Evolutionary conservation across 495 filamentous ascomycete species (phyloP), one percentile per base, ranked within the genome.

Genomic region (Penicillium coffeae): DNA sequence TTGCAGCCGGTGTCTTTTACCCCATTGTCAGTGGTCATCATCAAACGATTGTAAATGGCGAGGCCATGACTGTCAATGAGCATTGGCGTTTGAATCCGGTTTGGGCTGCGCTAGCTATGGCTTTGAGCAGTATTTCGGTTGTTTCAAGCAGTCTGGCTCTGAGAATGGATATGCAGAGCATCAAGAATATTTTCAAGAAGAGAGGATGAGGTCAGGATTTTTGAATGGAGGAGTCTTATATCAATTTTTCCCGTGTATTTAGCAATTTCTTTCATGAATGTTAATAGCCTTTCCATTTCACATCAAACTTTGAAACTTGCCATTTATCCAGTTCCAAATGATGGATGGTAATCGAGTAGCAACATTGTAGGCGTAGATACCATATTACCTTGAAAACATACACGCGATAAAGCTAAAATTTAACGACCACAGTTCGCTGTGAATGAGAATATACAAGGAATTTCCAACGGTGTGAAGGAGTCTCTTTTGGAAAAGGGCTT

Each of bases 81-180:
- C 71, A 74, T 30, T 72, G 69, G 66, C 65, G 83, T 36, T 60
- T 95, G 25, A 83, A 86, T 56, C 90, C 89, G 0, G 89, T 89
- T 8, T 94, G 89, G 89, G 89, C 89, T 10, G 83, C 81, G 32
- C 63, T 92, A 51, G 90, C 90, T 1, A 95, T 95, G 90, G 90
- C 90, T 21, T 51, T 86, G 60, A 91, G 87, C 59, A 88, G 84
- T 67, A 78, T 95, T 45, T 89, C 86, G 47, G 90, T 94, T 16
- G 83, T 91, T 38, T 58, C 72, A 49, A 90, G 87, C 54, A 87
- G 83, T 64, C 65, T 88, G 47, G 73, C 80, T n/a, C 64, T 91
- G 63, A 79, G 79, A 54, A 74, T 72, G 54, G 58, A 69, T 27
- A 48, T 47, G 52, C 56, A 49, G 16, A 52, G 35, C 21, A 32